These are phyloP conservation scores for Castanea crenata DNA, from an alignment of 306 rosid genomes.

Conservation along the genomic window DNA sequence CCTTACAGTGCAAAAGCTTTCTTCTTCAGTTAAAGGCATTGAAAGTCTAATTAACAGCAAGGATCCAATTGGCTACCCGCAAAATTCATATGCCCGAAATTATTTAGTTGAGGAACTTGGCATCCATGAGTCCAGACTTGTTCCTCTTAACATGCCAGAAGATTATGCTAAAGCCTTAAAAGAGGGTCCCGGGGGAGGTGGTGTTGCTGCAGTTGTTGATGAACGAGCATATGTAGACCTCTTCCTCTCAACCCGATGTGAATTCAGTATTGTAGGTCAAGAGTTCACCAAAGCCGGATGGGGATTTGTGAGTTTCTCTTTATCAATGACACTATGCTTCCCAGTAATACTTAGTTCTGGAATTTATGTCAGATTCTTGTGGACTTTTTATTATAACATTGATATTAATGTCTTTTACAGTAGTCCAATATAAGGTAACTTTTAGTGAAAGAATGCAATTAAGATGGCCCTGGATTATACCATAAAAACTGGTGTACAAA, in stretches of 20 bases:
- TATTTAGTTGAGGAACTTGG: slow-evolving; percentile 64
- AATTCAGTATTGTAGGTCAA: slow-evolving; percentile 74
- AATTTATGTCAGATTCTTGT: not conserved
- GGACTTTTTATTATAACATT: not conserved
- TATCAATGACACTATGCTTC: not conserved
- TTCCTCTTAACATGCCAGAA: slow-evolving; percentile 58
- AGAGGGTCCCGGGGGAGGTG: slow-evolving; percentile 70
- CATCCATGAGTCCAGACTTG: slow-evolving; percentile 62
- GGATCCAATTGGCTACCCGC: slow-evolving; percentile 74
- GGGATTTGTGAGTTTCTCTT: slow-evolving; percentile 86
- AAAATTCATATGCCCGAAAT: slow-evolving; percentile 60
- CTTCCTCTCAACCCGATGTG: slow-evolving; percentile 81
- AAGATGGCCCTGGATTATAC: not conserved
- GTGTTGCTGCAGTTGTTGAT: slow-evolving; percentile 76
- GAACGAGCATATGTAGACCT: slow-evolving; percentile 81
- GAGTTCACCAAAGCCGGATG: slow-evolving; percentile 92
- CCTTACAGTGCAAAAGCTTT: slow-evolving; percentile 86
- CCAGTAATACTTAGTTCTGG: slow-evolving; percentile 1
- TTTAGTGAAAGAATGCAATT: not conserved
- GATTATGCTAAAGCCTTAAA: slow-evolving; percentile 60
- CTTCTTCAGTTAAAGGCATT: slow-evolving; percentile 78
- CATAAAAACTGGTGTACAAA: no score
- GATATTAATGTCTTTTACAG: not conserved
- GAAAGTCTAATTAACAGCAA: slow-evolving; percentile 49
- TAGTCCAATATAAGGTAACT: not conserved